Evolutionary conservation across 2,329 filamentous ascomycete species (phyloP).

Genomic region (Fusarium poae): DNA sequence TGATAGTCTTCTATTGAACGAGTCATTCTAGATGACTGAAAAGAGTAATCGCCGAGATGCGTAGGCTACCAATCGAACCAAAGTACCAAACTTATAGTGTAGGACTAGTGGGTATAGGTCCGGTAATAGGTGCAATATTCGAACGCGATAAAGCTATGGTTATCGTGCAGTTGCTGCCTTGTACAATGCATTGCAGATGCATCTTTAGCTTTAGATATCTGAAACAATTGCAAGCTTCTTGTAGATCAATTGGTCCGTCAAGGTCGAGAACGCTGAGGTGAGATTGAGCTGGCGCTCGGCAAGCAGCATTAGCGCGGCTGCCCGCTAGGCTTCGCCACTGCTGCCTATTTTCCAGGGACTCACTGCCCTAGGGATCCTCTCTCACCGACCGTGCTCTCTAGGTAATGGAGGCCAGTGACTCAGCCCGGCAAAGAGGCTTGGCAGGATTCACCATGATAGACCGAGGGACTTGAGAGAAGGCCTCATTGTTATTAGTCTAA

Average conservation of each 20-base stretch:
- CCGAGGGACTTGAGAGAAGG: not conserved
- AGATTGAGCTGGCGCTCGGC: slow-evolving; percentile 25
- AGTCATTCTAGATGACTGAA: not conserved
- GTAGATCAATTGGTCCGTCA: not conserved
- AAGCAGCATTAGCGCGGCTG: not conserved
- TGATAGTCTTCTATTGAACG: not conserved
- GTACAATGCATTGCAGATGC: not conserved
- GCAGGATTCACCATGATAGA: not conserved
- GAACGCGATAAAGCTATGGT: not conserved
- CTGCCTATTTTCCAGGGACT: slow-evolving; percentile 14
- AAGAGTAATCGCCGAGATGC: not conserved
- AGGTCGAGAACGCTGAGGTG: slow-evolving; percentile 18
- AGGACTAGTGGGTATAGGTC: not conserved
- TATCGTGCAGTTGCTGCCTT: slow-evolving; percentile 17
- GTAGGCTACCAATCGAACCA: not conserved
- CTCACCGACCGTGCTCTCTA: too few species aligned
- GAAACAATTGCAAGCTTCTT: not conserved
- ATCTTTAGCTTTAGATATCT: not conserved
- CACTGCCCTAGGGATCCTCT: not conserved
- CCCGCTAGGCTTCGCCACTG: slow-evolving; percentile 27
- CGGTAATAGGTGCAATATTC: not conserved
- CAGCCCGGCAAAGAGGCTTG: slow-evolving; percentile 18
- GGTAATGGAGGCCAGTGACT: slow-evolving; percentile 35
- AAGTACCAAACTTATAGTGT: not conserved
- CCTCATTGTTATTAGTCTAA: not conserved